These are phyloP conservation scores for Neurospora sp. DNA, from an alignment of 495 filamentous ascomycete genomes.

Conservation along the genomic window DNA sequence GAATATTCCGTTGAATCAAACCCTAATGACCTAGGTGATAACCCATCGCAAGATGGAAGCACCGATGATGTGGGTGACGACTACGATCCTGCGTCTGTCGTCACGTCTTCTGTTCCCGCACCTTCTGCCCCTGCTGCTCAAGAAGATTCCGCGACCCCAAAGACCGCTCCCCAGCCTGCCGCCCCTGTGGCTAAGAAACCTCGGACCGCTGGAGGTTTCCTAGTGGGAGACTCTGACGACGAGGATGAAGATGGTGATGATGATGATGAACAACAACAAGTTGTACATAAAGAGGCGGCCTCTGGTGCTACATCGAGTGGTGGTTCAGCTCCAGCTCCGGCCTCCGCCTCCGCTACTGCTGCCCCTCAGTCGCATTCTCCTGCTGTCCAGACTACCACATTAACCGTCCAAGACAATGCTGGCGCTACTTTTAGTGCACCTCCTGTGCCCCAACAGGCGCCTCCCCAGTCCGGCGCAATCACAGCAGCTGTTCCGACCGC, in stretches of 20 bases:
- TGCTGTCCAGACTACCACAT: conserved; percentile 12
- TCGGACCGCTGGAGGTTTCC: conserved; percentile 68
- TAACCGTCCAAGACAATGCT: conserved; percentile 13
- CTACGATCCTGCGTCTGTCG: conserved; percentile 39
- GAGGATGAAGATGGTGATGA: conserved; percentile 27
- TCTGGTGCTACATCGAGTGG: conserved; percentile 11
- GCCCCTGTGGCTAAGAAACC: conserved; percentile 41
- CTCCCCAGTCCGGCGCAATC: background rate
- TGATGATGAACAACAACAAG: background rate
- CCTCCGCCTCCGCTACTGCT: conserved; percentile 5
- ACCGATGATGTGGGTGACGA: conserved; percentile 35
- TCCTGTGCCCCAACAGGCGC: conserved; percentile 13
- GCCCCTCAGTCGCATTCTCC: conserved; percentile 12
- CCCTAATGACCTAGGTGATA: conserved; percentile 35
- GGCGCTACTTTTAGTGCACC: conserved; percentile 6
- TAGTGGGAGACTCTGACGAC: conserved; percentile 63
- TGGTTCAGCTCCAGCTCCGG: conserved; percentile 4
- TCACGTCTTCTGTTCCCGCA: conserved; percentile 17
- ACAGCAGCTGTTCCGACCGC: background rate
- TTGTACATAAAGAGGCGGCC: conserved; percentile 7
- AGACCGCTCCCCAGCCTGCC: conserved; percentile 15
- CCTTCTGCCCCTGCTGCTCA: background rate
- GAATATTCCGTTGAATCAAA: conserved; percentile 36
- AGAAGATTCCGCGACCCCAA: background rate
- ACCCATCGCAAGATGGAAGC: conserved; percentile 24